Percentiles rank a stretch among this genome's conserved stretches.
phyloP scores from a whole-genome alignment of 495 filamentous ascomycete genomes.

The Talaromyces ruber region DNA sequence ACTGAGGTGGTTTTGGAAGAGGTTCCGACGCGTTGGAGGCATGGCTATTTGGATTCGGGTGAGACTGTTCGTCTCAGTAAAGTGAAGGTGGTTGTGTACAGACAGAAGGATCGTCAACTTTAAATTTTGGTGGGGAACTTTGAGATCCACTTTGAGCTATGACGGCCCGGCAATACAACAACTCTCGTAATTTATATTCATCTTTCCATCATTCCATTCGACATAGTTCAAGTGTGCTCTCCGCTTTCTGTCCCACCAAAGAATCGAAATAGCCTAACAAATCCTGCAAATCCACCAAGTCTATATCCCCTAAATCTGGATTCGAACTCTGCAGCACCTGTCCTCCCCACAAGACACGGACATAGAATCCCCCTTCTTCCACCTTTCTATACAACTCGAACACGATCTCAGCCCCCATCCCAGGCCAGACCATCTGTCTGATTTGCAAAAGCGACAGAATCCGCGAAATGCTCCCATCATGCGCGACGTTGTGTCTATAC shows the following conservation, averaged over 20 bases:
- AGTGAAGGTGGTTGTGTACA: not conserved
- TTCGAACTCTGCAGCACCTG: conserved; percentile 48
- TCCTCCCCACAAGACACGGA: conserved; percentile 58
- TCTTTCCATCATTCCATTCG: not conserved
- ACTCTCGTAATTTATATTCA: not conserved
- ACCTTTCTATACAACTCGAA: conserved; percentile 49
- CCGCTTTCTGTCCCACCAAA: conserved; percentile 44
- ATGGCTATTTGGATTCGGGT: not conserved
- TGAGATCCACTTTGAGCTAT: not conserved
- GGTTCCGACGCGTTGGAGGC: conserved; percentile 49
- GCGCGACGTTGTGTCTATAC: conserved; percentile 61
- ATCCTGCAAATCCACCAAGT: conserved; percentile 52
- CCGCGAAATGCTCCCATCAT: conserved; percentile 56
- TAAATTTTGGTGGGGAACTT: not conserved
- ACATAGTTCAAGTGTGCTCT: conserved; percentile 33
- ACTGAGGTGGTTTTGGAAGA: conserved; percentile 64
- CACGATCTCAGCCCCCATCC: conserved; percentile 61
- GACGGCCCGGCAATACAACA: not conserved
- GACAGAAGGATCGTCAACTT: not conserved
- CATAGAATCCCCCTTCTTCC: conserved; percentile 19
- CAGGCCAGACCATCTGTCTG: conserved; percentile 65
- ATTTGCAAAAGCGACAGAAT: conserved; percentile 58
- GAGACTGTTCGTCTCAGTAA: not conserved
- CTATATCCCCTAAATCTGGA: conserved; percentile 47
- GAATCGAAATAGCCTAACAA: conserved; percentile 57